Base-by-base conservation (phyloP, 1,284 basidiomycete genomes). In the Tylopilus sp. region DNA sequence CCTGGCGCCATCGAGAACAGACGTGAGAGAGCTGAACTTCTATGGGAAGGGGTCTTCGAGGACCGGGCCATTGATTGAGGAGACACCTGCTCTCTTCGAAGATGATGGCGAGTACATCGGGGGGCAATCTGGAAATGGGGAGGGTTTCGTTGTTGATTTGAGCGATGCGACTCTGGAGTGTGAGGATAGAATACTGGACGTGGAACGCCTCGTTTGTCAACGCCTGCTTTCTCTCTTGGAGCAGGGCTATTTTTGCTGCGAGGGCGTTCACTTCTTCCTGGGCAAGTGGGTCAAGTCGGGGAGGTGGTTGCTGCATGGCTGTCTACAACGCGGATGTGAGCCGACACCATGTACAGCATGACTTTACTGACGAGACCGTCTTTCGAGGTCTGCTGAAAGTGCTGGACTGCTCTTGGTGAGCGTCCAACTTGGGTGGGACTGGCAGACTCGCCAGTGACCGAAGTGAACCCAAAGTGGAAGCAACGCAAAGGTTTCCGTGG, bases 1-100 rank as follows among this genome's bases (percentile, higher is more conserved):
- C 65, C 38, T 65, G 62, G 13, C 64, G 64, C 64, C 64, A 65
- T 28, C 58, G 53, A 29, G 59, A 48, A 19, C 60, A 69, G 16
- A 65, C 64, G 39, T 65, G 64, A 31, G 64, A 65, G 41, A 65
- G 62, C 49, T 67, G 64, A 10, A 65, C 65, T 54, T 65, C 64
- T 44, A 55, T 44, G 18, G 67, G 66, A 30, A 68, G 60, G 25
- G 66, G 65, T 46, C 61, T 63, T 45, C 52, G 60, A 38, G 60
- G 44, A 37, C 56, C 62, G 3, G 53, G 44, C 65, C 66, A 68
- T n/a, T 51, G 51, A 35, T 53, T 54, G 46, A 67, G 62, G 15
- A 63, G 52, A 45, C 55, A 49, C 13, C 64, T 64, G 41, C 61
- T 59, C 44, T 65, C 66, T 37, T 65, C 65, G 21, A 65, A 65